phyloP scores from a whole-genome alignment of 2,329 filamentous ascomycete genomes.

The Aspergillus terreus region DNA sequence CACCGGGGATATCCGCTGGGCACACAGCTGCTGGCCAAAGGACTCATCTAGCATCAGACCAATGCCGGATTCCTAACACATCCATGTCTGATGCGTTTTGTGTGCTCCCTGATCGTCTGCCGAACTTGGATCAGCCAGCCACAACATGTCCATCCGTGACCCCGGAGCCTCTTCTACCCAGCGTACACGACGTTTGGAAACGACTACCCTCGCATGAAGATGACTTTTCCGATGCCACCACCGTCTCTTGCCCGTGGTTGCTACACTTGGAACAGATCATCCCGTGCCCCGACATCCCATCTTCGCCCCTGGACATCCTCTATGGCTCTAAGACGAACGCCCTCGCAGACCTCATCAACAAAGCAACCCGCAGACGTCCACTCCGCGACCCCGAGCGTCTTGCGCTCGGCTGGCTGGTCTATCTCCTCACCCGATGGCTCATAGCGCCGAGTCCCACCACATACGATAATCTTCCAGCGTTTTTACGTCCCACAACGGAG shows the following conservation, averaged over 20 bases:
- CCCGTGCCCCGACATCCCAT: neutral
- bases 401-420: constrained; percentile 4
- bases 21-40: no score
- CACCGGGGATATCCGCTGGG: neutral
- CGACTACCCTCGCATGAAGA: neutral
- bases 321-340: constrained; percentile 7
- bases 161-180: no score
- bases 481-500: neutral
- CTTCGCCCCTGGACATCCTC: constrained; percentile 2
- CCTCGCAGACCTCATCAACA: constrained; percentile 5
- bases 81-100: no score
- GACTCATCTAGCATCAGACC: no score
- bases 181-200: no score
- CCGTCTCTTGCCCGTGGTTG: neutral
- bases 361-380: neutral
- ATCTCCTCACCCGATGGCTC: constrained; percentile 7
- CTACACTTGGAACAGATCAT: neutral
- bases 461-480: neutral
- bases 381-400: constrained; percentile 7
- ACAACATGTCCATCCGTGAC: no score
- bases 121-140: no score
- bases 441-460: neutral
- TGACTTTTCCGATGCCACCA: neutral
- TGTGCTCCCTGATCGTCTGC: no score
- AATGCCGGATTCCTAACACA: no score